A percentile compares a stretch with the other conserved stretches of the same genome.
These are phyloP conservation scores for Heterobasidion occidentale DNA, from an alignment of 1,284 basidiomycete species.

Conservation along the genomic window DNA sequence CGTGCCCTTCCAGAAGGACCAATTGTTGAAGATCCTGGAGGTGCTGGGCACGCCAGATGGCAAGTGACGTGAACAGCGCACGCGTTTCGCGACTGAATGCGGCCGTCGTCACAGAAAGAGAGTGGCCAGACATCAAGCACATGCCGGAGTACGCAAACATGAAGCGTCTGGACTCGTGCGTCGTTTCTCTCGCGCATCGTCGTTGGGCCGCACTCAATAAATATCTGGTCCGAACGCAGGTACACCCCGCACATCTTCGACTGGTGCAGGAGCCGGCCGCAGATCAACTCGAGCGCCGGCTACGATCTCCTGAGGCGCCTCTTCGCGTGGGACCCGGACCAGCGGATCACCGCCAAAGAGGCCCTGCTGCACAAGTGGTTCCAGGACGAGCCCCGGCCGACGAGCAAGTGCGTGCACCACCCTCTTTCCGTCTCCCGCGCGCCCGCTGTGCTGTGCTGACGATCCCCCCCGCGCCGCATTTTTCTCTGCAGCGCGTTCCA, in stretches of 20 bases:
- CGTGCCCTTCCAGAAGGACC: conserved; percentile 92
- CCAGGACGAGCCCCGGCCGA: conserved; percentile 67
- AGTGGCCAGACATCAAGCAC: conserved; percentile 84
- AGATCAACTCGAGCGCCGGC: conserved; percentile 50
- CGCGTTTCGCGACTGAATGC: too few species aligned
- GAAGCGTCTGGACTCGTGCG: conserved; percentile 71
- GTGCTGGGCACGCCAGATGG: conserved; percentile 87
- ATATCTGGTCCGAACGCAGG: conserved; percentile 24
- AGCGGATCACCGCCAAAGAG: conserved; percentile 76
- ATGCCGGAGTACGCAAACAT: conserved; percentile 88
- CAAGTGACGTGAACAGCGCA: conserved; percentile 21
- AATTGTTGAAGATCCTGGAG: conserved; percentile 92
- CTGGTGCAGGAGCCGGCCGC: conserved; percentile 66
- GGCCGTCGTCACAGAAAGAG: conserved; percentile 43
- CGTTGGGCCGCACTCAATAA: not conserved
- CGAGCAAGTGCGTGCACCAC: conserved; percentile 49
- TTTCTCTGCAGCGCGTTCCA: conserved; percentile 47
- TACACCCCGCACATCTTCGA: conserved; percentile 60
- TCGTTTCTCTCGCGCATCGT: conserved; percentile 13
- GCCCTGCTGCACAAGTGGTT: conserved; percentile 82
- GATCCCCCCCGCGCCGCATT: too few species aligned
- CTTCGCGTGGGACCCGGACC: conserved; percentile 88
- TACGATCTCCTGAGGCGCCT: conserved; percentile 81
- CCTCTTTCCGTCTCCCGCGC: not conserved
- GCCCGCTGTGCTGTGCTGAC: too few species aligned